Base-by-base conservation (phyloP, 2,329 filamentous ascomycete genomes). In the Aureobasidium sp. region DNA sequence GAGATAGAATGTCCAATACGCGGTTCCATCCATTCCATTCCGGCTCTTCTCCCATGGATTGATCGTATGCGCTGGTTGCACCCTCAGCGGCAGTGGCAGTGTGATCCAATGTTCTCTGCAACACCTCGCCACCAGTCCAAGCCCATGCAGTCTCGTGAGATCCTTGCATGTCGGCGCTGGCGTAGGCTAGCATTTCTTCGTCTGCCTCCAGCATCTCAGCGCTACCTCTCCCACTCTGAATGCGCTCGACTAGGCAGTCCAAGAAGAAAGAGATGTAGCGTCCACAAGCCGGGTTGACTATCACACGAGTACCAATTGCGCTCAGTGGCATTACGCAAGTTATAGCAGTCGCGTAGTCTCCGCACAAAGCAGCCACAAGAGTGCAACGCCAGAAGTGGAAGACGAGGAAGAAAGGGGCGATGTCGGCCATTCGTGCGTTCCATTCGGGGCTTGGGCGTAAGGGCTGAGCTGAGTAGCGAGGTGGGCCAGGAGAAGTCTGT, bases 381-480 rank as follows among this genome's bases (percentile, higher is more conserved):
- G 89, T 82, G 70, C 89, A 95, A 25, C 93, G 88, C 84, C 95
- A 97, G 48, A 96, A 81, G 72, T 97, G 94, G 15, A 85, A 86
- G 62, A 90, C 89, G 9, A 95, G 80, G 67, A 93, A 84, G 4
- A 88, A 85, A 1, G 88, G 90, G 3, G 90, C 86, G 12, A 86
- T 84, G 37, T 86, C 83, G 5, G 84, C 82, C 1, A 91, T 78
- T 11, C 83, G 79, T 3, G 82, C 76, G 29, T 82, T 83, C 71
- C 83, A 85, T 47, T 70, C 62, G 67, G 70, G 15, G 55, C 68
- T 66, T 62, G 72, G 70, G n/a, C 42, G 58, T 17, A 58, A 37
- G 31, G 56, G 48, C 34, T 62, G 59, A 8, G 64, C 63, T 3
- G 65, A 64, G 11, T 61, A 65, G 64, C 67, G 67, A 67, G 62